Evolutionary conservation across 495 filamentous ascomycete genomes (phyloP), one percentile per base, ranked within the genome.

Genomic region (Lophiostoma macrostomum): DNA sequence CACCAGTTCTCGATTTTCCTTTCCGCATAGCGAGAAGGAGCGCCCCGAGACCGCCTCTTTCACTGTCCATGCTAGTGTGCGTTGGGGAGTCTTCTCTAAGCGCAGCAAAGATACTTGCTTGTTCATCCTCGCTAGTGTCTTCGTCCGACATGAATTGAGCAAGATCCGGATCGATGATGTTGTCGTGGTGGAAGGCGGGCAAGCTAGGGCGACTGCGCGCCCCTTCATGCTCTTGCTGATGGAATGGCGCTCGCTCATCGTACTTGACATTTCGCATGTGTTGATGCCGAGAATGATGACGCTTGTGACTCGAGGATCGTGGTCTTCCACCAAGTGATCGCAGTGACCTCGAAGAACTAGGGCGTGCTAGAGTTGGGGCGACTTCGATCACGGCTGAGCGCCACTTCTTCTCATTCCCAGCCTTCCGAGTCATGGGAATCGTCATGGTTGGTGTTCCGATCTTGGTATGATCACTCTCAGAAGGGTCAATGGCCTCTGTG

Each of bases 121-220:
- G 88, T 45, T 97, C 90, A 59, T 95, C 91, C 14, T 85, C 93
- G 63, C 87, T 96, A 1, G 88, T 91, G 18, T 84, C 90, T 61
- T 90, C 86, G 67, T 99, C 94, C 14, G 93, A 97, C 74, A 97
- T 85, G 71, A 91, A 97, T 23, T 90, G 88, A 1, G 90, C 91
- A 13, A 97, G 74, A 62, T 97, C 94, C 3, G 94, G 91, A 63
- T 99, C 94, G 64, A 97, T 97, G 58, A 99, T 95, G 61, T 88
- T 96, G 65, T 99, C 94, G 59, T 89, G 89, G 64, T 97, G 94
- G 61, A 98, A 97, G 23, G 91, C 89, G 28, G 91, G 85, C 6
- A 96, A 76, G 12, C 81, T 79, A n/a, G 80, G 74, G 47, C 82
- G 82, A 41, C 74, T 76, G 14, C 73, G 69, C 23, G 80, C 72